Conservation (phyloP, 805 yeast genomes). For the Yamadazyma paraphyllophila region DNA sequence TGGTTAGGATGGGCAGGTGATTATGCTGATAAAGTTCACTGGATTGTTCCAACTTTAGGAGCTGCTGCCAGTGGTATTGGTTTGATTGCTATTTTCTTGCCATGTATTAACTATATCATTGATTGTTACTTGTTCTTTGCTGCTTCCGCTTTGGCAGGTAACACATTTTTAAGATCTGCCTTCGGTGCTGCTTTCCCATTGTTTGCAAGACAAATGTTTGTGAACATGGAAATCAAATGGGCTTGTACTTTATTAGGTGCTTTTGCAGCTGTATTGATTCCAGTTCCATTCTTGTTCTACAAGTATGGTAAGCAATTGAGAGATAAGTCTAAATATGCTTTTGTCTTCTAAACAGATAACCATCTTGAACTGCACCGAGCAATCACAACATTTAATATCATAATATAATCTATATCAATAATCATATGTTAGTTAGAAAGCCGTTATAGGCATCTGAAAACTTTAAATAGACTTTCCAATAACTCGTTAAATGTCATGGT, state of each 20-base stretch:
- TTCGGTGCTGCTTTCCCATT: conserved; percentile 64
- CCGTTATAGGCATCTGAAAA: no score
- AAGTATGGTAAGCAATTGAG: conserved; percentile 44
- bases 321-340: conserved; percentile 15
- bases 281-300: conserved; percentile 57
- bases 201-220: conserved; percentile 53
- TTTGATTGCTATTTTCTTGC: conserved; percentile 55
- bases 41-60: conserved; percentile 62
- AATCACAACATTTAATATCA: no score
- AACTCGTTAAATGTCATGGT: no score
- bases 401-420: no score
- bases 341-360: conserved; percentile 6
- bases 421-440: no score
- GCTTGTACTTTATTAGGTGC: conserved; percentile 55
- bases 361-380: no score
- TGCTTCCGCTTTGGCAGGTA: conserved; percentile 66
- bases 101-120: conserved; percentile 58
- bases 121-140: conserved; percentile 58
- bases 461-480: no score
- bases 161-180: conserved; percentile 56
- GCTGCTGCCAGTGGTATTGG: conserved; percentile 45
- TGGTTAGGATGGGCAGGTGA: conserved; percentile 91
- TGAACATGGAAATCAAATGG: conserved; percentile 50
- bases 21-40: conserved; percentile 68
- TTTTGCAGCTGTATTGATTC: conserved; percentile 49